A percentile compares a stretch with the other conserved stretches of the same genome.
phyloP scores from a whole-genome alignment of 495 filamentous ascomycete genomes.

The Trichoderma reesei region DNA sequence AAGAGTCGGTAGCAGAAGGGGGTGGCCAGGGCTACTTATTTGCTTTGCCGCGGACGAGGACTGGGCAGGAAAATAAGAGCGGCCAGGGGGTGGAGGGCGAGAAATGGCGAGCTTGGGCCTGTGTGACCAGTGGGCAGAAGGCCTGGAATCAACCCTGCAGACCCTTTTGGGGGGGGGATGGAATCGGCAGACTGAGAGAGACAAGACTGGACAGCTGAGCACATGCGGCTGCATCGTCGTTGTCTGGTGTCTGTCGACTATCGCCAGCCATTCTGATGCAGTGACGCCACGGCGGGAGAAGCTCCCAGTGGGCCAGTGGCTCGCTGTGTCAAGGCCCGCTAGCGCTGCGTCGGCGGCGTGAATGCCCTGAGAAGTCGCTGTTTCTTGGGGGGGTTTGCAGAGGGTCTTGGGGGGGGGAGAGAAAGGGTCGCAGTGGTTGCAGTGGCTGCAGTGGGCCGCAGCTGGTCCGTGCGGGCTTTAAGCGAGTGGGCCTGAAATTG shows the following conservation, averaged over 20 bases:
- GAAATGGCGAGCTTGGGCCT: not conserved
- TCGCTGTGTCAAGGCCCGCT: not conserved
- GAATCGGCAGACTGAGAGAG: no score
- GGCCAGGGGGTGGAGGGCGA: not conserved
- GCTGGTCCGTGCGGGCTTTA: slow-evolving; percentile 11
- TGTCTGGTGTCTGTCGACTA: not conserved
- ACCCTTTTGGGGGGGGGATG: no score
- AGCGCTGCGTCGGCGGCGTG: not conserved
- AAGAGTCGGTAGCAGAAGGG: slow-evolving; percentile 12
- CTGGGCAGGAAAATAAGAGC: no score
- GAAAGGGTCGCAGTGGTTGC: no score
- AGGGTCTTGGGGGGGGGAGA: no score
- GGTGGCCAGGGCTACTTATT: slow-evolving; percentile 19
- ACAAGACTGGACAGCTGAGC: not conserved
- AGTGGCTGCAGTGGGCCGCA: not conserved
- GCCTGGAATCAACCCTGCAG: slow-evolving; percentile 5
- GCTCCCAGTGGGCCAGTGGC: no score
- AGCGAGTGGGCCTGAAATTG: slow-evolving; percentile 12
- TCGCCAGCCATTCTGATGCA: no score
- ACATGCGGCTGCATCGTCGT: not conserved
- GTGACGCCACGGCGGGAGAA: slow-evolving; percentile 9
- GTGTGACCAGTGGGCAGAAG: not conserved
- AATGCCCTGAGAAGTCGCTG: slow-evolving; percentile 8
- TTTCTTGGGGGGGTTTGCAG: no score
- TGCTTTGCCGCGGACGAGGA: no score